Percentiles rank a stretch among this genome's conserved stretches.
These are phyloP conservation scores for Amaranthus tricolor DNA, from an alignment of 179 eudicot species.

Conservation along the genomic window DNA sequence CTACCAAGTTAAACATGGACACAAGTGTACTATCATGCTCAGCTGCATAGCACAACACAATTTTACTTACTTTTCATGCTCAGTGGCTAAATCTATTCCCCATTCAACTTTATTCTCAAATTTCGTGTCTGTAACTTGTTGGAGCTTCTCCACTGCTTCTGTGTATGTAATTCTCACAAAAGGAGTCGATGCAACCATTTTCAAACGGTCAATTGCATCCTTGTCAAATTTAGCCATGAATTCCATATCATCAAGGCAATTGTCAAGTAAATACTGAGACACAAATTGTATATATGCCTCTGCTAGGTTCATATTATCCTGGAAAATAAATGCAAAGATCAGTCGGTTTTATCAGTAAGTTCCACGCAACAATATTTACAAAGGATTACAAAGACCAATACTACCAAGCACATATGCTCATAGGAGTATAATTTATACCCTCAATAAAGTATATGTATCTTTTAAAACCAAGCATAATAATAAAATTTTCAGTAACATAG, in stretches of 20 bases:
- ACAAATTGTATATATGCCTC: slow-evolving; percentile 84
- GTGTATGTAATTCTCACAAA: slow-evolving; percentile 79
- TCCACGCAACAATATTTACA: background rate
- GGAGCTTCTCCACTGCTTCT: slow-evolving; percentile 66
- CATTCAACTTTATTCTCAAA: slow-evolving; percentile 89
- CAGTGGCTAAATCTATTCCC: slow-evolving; percentile 88
- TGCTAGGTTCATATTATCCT: slow-evolving; percentile 98
- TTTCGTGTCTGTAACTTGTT: slow-evolving; percentile 58
- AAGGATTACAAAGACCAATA: background rate
- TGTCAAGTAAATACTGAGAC: slow-evolving; percentile 87
- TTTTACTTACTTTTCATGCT: slow-evolving; percentile 73
- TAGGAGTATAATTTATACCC: background rate
- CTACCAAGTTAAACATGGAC: background rate
- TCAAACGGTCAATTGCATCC: slow-evolving; percentile 68
- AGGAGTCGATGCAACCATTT: slow-evolving; percentile 68
- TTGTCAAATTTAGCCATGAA: slow-evolving; percentile 77
- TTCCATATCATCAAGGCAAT: slow-evolving; percentile 92
- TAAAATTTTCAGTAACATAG: no score
- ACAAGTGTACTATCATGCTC: no score
- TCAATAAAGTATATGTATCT: no score
- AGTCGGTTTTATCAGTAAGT: background rate
- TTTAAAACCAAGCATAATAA: no score
- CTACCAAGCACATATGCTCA: background rate
- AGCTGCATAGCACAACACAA: background rate
- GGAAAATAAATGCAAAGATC: slow-evolving; percentile 6